These are phyloP conservation scores for Elsinoe fawcettii DNA, from an alignment of 2,329 filamentous ascomycete genomes.

Conservation along the genomic window DNA sequence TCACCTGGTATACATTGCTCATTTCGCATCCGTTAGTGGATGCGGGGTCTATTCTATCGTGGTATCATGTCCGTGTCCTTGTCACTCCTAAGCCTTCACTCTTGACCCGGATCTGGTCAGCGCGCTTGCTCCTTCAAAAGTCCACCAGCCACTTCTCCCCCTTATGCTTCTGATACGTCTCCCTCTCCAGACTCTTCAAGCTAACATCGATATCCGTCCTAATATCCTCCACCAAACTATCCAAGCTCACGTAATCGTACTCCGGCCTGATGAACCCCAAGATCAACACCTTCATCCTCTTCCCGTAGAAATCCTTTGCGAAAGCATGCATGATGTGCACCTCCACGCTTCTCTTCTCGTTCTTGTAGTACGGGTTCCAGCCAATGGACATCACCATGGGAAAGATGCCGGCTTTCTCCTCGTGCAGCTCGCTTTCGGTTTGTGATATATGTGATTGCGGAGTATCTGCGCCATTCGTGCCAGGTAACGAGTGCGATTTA, in stretches of 20 bases:
- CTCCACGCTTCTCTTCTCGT: conserved; percentile 68
- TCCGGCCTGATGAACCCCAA: conserved; percentile 85
- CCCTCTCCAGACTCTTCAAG: conserved; percentile 59
- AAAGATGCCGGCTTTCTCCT: conserved; percentile 44
- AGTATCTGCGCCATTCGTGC: conserved; percentile 16
- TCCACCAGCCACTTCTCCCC: conserved; percentile 36
- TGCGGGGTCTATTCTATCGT: conserved; percentile 1
- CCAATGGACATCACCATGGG: conserved; percentile 92
- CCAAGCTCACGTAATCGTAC: conserved; percentile 75
- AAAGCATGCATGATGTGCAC: conserved; percentile 65
- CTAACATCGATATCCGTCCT: conserved; percentile 80
- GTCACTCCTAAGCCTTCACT: background rate
- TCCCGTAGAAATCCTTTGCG: conserved; percentile 73
- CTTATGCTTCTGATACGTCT: conserved; percentile 50
- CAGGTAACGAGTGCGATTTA: conserved; percentile 6
- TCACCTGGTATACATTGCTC: background rate
- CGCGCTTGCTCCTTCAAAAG: conserved; percentile 21
- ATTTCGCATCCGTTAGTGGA: background rate
- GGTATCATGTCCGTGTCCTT: background rate
- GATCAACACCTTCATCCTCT: conserved; percentile 69
- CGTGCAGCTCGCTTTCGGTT: background rate
- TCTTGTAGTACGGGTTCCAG: conserved; percentile 97
- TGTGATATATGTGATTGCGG: conserved; percentile 14
- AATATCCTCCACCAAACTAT: conserved; percentile 83
- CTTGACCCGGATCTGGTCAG: too few species aligned